phyloP scores from a whole-genome alignment of 2,329 filamentous ascomycete species.

The Ophiostoma piceae region DNA sequence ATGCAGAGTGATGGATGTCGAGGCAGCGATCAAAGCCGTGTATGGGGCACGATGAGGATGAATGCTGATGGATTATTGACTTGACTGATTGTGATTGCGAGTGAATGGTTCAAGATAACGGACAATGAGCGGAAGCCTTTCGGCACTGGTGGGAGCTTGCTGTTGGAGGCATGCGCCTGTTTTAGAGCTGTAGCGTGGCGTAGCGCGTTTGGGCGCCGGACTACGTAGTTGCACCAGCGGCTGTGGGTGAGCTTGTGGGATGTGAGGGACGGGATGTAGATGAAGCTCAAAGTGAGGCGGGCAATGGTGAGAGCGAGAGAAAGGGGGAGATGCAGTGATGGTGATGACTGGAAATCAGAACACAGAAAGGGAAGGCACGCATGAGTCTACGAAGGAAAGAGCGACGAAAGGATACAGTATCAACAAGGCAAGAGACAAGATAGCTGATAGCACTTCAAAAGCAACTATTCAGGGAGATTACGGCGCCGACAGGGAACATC shows the following conservation, averaged over 20 bases:
- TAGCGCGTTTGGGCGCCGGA: slow-evolving; percentile 14
- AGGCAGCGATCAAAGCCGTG: background rate
- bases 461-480: background rate
- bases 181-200: slow-evolving; percentile 2
- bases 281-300: background rate
- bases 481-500: background rate
- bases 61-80: background rate
- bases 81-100: background rate
- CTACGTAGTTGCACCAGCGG: background rate
- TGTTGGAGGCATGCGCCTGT: slow-evolving; percentile 3
- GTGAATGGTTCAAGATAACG: background rate
- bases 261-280: background rate
- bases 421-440: background rate
- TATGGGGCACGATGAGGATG: background rate
- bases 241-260: background rate
- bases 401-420: slow-evolving; percentile 5
- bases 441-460: background rate
- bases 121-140: background rate
- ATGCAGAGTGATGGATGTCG: slow-evolving; percentile 8
- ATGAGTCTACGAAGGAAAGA: background rate
- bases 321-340: background rate
- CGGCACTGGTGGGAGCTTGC: background rate
- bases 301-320: background rate
- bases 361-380: background rate
- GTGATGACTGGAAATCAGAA: background rate